These are phyloP conservation scores for Candida awuae DNA, from an alignment of 805 yeast genomes.

Conservation along the genomic window DNA sequence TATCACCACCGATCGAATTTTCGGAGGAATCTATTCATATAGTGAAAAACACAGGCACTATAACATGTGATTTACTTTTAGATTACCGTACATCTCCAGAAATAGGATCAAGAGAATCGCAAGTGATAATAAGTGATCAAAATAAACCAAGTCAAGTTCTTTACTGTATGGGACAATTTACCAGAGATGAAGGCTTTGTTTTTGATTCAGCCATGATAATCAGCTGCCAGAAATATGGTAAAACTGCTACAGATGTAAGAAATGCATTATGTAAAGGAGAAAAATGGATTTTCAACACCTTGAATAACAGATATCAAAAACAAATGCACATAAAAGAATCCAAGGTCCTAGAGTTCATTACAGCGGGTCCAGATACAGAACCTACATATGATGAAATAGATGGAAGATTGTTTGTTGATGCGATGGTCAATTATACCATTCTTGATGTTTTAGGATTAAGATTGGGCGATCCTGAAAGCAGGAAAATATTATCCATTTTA, in stretches of 20 bases:
- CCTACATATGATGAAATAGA: no score
- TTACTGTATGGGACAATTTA: constrained; percentile 9
- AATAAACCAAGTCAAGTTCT: background rate
- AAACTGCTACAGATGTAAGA: background rate
- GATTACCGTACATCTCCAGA: constrained; percentile 7
- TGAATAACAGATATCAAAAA: constrained; percentile 7
- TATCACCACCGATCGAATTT: background rate
- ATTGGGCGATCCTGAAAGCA: background rate
- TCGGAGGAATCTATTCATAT: constrained; percentile 10
- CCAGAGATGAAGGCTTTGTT: constrained; percentile 4
- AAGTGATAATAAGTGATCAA: constrained; percentile 3
- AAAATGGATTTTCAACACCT: constrained; percentile 1
- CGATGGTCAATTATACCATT: constrained; percentile 2
- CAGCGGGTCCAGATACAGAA: background rate
- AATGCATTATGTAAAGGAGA: constrained; percentile 1
- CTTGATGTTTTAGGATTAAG: background rate
- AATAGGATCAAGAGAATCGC: constrained; percentile 8
- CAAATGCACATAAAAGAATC: constrained; percentile 1
- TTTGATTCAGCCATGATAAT: constrained; percentile 2
- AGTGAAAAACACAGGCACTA: background rate
- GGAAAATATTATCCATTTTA: constrained; percentile 1
- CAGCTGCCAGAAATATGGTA: background rate
- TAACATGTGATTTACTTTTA: constrained; percentile 6
- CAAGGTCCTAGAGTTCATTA: constrained; percentile 1
- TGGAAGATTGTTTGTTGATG: constrained; percentile 3